Percentiles rank a stretch among this genome's conserved stretches.
phyloP scores from a whole-genome alignment of 768 basidiomycete genomes.

The Pluteus cervinus region DNA sequence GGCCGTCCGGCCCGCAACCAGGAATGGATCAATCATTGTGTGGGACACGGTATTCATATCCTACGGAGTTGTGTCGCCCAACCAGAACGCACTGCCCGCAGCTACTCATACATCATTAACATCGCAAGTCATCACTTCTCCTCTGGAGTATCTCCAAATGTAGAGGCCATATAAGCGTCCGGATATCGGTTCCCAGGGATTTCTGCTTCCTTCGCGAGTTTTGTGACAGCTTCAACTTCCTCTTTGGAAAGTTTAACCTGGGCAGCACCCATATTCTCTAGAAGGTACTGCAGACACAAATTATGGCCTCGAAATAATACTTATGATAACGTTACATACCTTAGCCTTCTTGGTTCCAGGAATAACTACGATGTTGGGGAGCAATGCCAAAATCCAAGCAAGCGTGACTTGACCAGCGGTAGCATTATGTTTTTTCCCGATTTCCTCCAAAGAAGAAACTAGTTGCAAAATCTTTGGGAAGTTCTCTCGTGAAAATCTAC shows the following conservation, averaged over 20 bases:
- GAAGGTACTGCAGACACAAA: conserved; percentile 23
- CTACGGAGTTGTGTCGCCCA: too few relatives aligned
- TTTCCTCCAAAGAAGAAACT: conserved; percentile 25
- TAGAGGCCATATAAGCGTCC: too few relatives aligned
- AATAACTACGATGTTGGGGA: conserved; percentile 35
- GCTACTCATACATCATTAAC: too few relatives aligned
- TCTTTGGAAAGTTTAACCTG: conserved; percentile 19
- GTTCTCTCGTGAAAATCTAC: conserved; percentile 31
- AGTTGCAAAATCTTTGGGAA: conserved; percentile 35
- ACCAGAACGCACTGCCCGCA: too few relatives aligned
- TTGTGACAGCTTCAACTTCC: conserved; percentile 23
- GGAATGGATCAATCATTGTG: too few relatives aligned
- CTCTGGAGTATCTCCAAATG: too few relatives aligned
- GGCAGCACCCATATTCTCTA: conserved; percentile 30
- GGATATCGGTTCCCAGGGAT: conserved; percentile 20
- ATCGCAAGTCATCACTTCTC: too few relatives aligned
- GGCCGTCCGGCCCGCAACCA: too few relatives aligned
- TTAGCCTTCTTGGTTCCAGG: conserved; percentile 35
- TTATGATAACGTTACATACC: conserved; percentile 9
- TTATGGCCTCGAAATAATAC: background rate
- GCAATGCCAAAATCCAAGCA: conserved; percentile 42
- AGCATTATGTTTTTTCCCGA: conserved; percentile 27
- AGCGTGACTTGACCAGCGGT: conserved; percentile 38
- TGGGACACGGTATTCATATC: too few relatives aligned
- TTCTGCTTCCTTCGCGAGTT: conserved; percentile 20